Evolutionary conservation across 2,329 filamentous ascomycete genomes (phyloP).

Genomic region (Parastagonospora nodorum): DNA sequence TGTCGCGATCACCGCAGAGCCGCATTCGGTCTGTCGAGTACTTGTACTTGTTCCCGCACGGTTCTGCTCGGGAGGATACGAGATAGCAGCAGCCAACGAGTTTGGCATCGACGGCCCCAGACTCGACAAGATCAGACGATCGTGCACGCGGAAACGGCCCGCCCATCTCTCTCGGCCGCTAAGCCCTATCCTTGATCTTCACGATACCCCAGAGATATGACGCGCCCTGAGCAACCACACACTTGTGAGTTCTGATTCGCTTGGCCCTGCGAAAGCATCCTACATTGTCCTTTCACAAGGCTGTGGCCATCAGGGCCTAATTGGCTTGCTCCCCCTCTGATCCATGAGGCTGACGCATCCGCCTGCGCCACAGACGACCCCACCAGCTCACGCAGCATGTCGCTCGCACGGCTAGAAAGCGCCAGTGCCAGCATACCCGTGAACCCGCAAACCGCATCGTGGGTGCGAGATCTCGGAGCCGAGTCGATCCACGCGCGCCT

Average conservation of each 20-base stretch:
- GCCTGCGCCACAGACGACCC: slow-evolving; percentile 21
- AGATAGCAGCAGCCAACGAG: neutral
- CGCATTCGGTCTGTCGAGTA: slow-evolving; percentile 4
- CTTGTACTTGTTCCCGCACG: neutral
- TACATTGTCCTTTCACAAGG: slow-evolving; percentile 9
- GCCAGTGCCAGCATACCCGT: slow-evolving; percentile 1
- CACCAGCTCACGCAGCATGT: slow-evolving; percentile 17
- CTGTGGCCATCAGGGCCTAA: neutral
- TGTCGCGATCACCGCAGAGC: slow-evolving; percentile 15
- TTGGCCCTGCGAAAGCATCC: neutral
- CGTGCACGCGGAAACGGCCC: slow-evolving; percentile 4
- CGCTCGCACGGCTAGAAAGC: slow-evolving; percentile 29
- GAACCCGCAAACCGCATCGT: slow-evolving; percentile 27
- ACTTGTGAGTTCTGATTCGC: slow-evolving; percentile 23
- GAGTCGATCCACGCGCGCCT: slow-evolving; percentile 32
- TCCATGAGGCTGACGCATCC: slow-evolving; percentile 16
- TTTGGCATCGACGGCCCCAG: neutral
- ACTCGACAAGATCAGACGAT: neutral
- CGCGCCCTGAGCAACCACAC: slow-evolving; percentile 5
- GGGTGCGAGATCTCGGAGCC: slow-evolving; percentile 28
- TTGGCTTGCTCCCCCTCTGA: neutral
- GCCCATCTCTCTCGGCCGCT: slow-evolving; percentile 11
- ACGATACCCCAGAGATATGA: slow-evolving; percentile 4
- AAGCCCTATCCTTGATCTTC: slow-evolving; percentile 15
- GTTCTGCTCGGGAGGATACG: neutral